phyloP scores from a whole-genome alignment of 768 basidiomycete species.

The Trametes punicea region DNA sequence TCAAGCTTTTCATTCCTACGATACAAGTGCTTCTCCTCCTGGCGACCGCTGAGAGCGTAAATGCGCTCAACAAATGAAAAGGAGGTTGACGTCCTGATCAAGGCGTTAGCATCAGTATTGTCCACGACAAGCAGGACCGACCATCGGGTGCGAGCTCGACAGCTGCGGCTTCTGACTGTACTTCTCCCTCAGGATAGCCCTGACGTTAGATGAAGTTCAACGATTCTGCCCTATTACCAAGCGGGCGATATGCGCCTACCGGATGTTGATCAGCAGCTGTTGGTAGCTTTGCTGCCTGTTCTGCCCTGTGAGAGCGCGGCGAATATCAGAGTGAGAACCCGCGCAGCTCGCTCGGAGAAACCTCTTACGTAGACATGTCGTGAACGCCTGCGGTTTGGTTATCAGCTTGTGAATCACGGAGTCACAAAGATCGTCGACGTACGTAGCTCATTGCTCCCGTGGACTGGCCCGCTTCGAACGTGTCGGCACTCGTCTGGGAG shows the following conservation, averaged over 20 bases:
- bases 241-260: constrained; percentile 34
- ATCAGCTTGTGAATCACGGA: neutral
- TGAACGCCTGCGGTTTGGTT: constrained; percentile 48
- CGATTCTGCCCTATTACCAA: neutral
- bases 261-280: constrained; percentile 54
- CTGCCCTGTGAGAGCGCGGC: constrained; percentile 30
- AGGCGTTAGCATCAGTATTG: neutral
- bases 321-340: constrained; percentile 1
- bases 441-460: constrained; percentile 85
- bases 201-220: constrained; percentile 19
- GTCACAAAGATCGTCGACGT: constrained; percentile 26
- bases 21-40: neutral
- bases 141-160: constrained; percentile 73
- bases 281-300: constrained; percentile 63
- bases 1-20: neutral
- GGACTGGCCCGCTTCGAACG: constrained; percentile 64
- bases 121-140: constrained; percentile 23
- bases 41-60: neutral
- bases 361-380: constrained; percentile 46
- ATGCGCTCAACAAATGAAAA: constrained; percentile 30
- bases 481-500: constrained; percentile 80
- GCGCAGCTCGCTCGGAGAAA: constrained; percentile 1
- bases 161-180: constrained; percentile 72
- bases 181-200: constrained; percentile 51
- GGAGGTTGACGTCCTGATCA: constrained; percentile 30